Evolutionary conservation across 441 rosid species (phyloP).

Genomic region (Aquilaria agallochum): DNA sequence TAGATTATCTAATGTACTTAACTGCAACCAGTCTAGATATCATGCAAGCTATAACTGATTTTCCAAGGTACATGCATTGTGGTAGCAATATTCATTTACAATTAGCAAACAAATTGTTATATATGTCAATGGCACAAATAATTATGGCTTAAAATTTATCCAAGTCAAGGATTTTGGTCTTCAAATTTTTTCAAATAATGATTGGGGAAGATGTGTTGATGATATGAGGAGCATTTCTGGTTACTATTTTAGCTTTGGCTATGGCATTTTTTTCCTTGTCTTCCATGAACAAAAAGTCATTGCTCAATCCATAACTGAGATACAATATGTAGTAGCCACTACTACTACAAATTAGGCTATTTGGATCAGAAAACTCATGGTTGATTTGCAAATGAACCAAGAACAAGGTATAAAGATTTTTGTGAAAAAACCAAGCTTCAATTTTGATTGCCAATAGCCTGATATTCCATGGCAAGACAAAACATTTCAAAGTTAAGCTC

Average conservation of each 20-base stretch:
- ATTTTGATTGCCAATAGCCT: not conserved
- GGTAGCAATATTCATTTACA: not conserved
- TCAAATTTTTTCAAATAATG: too few relatives aligned
- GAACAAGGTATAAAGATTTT: not conserved
- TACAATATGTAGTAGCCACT: too few relatives aligned
- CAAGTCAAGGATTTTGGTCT: not conserved
- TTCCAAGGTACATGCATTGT: not conserved
- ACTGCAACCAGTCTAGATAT: not conserved
- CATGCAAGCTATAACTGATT: not conserved
- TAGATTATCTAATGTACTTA: not conserved
- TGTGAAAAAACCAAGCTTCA: not conserved
- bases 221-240: not conserved
- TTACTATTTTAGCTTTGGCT: not conserved
- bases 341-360: not conserved
- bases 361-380: not conserved
- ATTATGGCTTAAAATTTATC: too few relatives aligned
- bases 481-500: not conserved
- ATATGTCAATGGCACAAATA: not conserved
- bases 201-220: not conserved
- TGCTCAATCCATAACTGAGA: not conserved
- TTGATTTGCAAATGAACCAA: not conserved
- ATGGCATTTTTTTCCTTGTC: not conserved
- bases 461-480: not conserved
- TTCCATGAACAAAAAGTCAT: not conserved
- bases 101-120: not conserved